Base-by-base conservation (phyloP, 768 basidiomycete species). In the Pleurotus giganteus region DNA sequence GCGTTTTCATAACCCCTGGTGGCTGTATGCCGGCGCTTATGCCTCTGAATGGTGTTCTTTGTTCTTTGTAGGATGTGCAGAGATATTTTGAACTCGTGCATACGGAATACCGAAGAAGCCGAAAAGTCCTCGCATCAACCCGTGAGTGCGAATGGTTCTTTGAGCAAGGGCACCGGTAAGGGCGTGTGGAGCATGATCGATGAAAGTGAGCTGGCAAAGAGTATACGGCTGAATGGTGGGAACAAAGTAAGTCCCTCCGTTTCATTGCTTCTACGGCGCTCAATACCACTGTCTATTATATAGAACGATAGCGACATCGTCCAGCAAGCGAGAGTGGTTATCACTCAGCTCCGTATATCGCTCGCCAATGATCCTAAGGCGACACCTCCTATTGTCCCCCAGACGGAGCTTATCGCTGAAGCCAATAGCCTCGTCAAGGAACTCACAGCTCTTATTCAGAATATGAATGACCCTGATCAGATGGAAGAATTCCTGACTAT, bases 81-180 rank as follows among this genome's bases (percentile, higher is more conserved):
- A 34, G 89, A 93, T 53, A 96, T 99, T 51, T 70, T 98, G 57
- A 91, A 89, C 59, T 83, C 86, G 9, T 99, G 96, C 67, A 85
- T 95, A 6, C 76, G 95, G 55, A 98, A 99, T 61, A 98, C 96
- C 0, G 95, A 98, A 66, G 85, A 88, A 54, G 95, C 89, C 0
- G 88, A 88, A 62, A 64, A 73, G 42, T 61, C 56, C 28, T 61
- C 69, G 36, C 74, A 69, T 55, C 62, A 61, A 17, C 62, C 63
- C 2, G 64, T 62, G 43, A 66, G 64, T 3, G 43, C 57, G 13
- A 60, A 63, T 13, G 61, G 59, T 6, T 79, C 77, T 56, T 19
- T 51, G 23, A 82, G 82, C 4, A 77, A 82, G n/a, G 84, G 82
- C 3, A 60, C 70, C 4, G 78, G 79, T 1, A 91, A 83, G 61